These are phyloP conservation scores for Amphicarpaea edgeworthii DNA, from an alignment of 306 rosid genomes.

Conservation along the genomic window DNA sequence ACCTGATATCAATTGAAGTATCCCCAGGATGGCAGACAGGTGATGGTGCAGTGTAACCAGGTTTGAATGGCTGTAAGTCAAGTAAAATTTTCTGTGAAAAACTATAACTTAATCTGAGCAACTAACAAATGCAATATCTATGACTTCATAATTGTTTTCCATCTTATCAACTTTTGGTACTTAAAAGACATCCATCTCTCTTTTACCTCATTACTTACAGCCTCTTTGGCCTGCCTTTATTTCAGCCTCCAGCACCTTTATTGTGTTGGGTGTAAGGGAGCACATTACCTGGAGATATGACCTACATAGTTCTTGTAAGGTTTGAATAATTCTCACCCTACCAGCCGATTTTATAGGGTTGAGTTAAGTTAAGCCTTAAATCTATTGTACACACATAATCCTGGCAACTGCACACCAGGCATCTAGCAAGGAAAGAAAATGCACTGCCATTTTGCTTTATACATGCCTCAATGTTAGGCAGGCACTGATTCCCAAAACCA, in stretches of 20 bases:
- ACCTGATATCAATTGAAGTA: constrained; percentile 53
- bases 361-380: not conserved
- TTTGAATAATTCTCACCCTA: not conserved
- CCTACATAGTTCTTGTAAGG: not conserved
- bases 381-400: not conserved
- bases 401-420: not conserved
- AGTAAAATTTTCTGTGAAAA: constrained; percentile 9
- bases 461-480: not conserved
- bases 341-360: not conserved
- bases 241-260: not conserved
- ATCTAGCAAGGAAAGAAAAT: not conserved
- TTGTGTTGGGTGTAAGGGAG: not conserved
- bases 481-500: not conserved
- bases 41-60: not conserved
- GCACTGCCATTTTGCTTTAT: not conserved
- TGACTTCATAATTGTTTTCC: not conserved
- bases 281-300: not conserved
- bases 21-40: constrained; percentile 9
- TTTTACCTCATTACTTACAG: not conserved
- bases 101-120: not conserved
- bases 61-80: constrained; percentile 26
- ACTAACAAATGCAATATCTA: not conserved
- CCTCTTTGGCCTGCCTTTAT: not conserved
- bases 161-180: not conserved
- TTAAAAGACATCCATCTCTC: not conserved